Base-by-base conservation (phyloP, 164 flowering plant species). In the Euptelea pleiosperma region DNA sequence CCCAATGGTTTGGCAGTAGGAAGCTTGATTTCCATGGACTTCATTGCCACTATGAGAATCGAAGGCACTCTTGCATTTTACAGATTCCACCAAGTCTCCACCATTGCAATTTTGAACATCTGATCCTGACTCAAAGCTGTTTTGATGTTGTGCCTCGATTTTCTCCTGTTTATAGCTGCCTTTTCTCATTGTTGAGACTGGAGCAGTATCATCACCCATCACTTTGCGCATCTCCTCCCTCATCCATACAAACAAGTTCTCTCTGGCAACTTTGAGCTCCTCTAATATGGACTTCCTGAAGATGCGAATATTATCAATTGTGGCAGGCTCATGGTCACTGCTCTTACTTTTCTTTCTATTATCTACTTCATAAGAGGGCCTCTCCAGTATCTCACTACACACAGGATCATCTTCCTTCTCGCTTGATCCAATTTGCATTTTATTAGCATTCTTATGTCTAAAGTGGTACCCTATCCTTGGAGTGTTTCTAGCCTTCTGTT, bases 171-270 rank as follows among this genome's bases (percentile, higher is more conserved):
- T n/a, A n/a, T n/a, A n/a, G n/a, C n/a, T n/a, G n/a, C n/a, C n/a
- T n/a, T n/a, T n/a, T 55, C 43, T 70, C 52, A 52, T 55, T 12
- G 37, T 37, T 19, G 52, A 11, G 33, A 14, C 16, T 18, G 36
- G 16, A 26, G 31, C 24, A 28, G 55, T 4, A 45, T 58, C 62
- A 52, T 58, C 59, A 6, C 28, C 58, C 57, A 62, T 59, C 60
- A 77, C 19, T 58, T 71, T 63, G 3, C n/a, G 47, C 76, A 81
- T 31, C 52, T 78, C 79, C 6, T 76, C 64, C 49, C 52, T 78
- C 81, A 78, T 76, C 65, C 52, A 24, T 15, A 39, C n/a, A 19
- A 73, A 28, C 63, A 81, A 51, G 28, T 67, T 63, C 55, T 70
- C 75, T 43, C 79, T 63, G 2, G 72, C 55, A 55, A 57, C 67